These are phyloP conservation scores for Talaromyces sp. DNA, from an alignment of 2,329 filamentous ascomycete genomes.

Conservation along the genomic window DNA sequence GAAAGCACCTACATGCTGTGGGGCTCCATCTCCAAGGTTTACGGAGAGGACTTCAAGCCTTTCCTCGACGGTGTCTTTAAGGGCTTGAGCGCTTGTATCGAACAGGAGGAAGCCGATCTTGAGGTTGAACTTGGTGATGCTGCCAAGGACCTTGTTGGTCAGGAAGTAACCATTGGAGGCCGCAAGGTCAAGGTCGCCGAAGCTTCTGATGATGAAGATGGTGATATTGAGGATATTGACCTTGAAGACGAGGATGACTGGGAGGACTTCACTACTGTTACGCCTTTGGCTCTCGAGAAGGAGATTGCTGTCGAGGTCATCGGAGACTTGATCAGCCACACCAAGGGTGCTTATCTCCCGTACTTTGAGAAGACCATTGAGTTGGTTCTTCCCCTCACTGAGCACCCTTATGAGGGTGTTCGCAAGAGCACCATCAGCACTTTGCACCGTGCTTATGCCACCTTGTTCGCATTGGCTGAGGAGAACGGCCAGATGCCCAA, in stretches of 20 bases:
- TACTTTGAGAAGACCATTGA: conserved; percentile 88
- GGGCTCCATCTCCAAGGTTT: conserved; percentile 91
- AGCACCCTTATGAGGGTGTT: conserved; percentile 89
- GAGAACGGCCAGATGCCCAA: conserved; percentile 69
- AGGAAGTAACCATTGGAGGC: conserved; percentile 71
- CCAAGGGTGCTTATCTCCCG: conserved; percentile 70
- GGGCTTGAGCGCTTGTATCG: conserved; percentile 71
- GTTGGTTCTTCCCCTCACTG: conserved; percentile 70
- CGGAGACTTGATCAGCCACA: conserved; percentile 85
- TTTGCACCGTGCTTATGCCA: conserved; percentile 87
- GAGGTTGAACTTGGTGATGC: conserved; percentile 71
- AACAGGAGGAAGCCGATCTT: conserved; percentile 80
- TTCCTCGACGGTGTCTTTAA: conserved; percentile 45
- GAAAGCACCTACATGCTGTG: conserved; percentile 98
- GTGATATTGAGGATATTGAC: conserved; percentile 59
- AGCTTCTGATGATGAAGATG: conserved; percentile 58
- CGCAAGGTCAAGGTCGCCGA: conserved; percentile 79
- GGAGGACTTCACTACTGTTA: conserved; percentile 77
- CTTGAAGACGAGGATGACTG: conserved; percentile 77
- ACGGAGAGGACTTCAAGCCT: conserved; percentile 59
- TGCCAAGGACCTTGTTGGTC: conserved; percentile 66
- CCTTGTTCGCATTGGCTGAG: conserved; percentile 83
- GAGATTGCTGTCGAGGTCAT: conserved; percentile 95
- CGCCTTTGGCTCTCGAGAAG: conserved; percentile 88
- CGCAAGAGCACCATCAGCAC: conserved; percentile 88